Evolutionary conservation across 2,329 filamentous ascomycete species (phyloP).

Genomic region (Botrytis fragariae): DNA sequence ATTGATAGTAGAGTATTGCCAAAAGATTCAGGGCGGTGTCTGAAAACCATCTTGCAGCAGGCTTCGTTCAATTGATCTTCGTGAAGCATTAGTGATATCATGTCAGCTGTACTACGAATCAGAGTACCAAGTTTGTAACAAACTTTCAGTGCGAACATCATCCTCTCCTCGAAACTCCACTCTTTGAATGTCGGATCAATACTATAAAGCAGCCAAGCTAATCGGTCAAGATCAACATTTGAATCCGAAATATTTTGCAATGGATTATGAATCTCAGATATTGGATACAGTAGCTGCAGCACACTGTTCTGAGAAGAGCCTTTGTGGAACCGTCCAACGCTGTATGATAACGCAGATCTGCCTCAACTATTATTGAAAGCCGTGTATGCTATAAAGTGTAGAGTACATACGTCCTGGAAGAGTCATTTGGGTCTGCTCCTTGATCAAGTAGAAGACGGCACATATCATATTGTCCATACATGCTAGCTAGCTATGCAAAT

Average conservation of each 20-base stretch:
- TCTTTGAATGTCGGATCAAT: not conserved
- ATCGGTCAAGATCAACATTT: rapidly evolving
- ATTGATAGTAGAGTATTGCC: not conserved
- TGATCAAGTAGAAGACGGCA: not conserved
- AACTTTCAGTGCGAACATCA: not conserved
- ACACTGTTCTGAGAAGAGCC: rapidly evolving
- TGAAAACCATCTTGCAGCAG: not conserved
- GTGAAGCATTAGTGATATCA: not conserved
- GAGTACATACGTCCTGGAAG: not conserved
- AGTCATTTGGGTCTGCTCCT: not conserved
- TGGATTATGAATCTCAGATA: not conserved
- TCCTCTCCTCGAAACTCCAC: not conserved
- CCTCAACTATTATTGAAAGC: not conserved
- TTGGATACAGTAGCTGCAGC: not conserved
- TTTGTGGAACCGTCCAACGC: too few relatives aligned
- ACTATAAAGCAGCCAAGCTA: not conserved
- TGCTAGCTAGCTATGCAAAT: not conserved
- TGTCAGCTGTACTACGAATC: not conserved
- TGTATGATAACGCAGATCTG: not conserved
- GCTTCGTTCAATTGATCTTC: not conserved
- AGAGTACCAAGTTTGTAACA: rapidly evolving
- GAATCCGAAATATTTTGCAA: rapidly evolving
- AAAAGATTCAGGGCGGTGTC: rapidly evolving
- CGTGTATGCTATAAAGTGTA: rapidly evolving
- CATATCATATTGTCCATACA: rapidly evolving